A percentile compares a stretch with the other conserved stretches of the same genome.
Conservation (phyloP, 73 alveolate species). For the Paramecium sexaurelia region DNA sequence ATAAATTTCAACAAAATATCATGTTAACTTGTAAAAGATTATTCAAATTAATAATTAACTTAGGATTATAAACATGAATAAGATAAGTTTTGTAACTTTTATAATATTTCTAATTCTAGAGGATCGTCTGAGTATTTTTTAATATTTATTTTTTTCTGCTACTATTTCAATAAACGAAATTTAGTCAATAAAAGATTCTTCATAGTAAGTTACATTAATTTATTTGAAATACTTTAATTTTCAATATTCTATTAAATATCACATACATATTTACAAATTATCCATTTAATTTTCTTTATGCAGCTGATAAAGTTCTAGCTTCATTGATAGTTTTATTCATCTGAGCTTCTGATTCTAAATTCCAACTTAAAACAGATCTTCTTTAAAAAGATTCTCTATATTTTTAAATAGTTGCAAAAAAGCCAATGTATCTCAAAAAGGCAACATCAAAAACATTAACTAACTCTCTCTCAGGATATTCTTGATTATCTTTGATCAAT, state of each 20-base stretch:
- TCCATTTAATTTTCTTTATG: not conserved
- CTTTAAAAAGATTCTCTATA: not conserved
- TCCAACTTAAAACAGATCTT: not conserved
- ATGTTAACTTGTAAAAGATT: not conserved
- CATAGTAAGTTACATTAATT: not conserved
- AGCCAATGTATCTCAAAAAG: not conserved
- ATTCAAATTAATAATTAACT: not conserved
- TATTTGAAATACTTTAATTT: not conserved
- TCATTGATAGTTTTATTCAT: not conserved
- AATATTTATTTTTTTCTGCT: not conserved
- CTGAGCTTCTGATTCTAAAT: not conserved
- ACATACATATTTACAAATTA: not conserved
- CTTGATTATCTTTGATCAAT: not conserved
- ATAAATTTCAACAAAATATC: not conserved
- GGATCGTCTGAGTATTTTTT: slow-evolving; percentile 25
- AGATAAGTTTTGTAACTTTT: not conserved
- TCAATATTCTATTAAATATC: not conserved
- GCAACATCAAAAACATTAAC: not conserved
- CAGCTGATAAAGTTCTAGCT: not conserved
- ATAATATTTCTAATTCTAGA: not conserved
- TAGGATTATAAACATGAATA: not conserved
- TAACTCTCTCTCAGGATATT: slow-evolving; percentile 12
- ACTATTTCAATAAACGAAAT: not conserved
- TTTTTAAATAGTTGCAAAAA: not conserved
- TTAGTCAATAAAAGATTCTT: not conserved